Evolutionary conservation across 306 rosid species (phyloP).

Genomic region (Phaseolus lunatus): DNA sequence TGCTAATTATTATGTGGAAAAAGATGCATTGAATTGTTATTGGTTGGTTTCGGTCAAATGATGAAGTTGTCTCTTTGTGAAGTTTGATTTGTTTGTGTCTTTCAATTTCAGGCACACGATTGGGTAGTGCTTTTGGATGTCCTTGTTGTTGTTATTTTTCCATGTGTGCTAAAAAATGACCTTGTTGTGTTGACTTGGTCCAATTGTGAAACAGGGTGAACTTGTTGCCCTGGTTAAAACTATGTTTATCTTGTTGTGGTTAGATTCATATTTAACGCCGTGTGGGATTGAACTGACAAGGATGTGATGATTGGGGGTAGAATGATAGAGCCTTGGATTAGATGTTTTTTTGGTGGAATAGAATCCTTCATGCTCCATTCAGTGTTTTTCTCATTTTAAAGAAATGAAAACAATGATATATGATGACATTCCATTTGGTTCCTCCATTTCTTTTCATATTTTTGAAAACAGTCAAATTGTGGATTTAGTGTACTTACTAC

Average conservation of each 20-base stretch:
- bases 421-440: neutral
- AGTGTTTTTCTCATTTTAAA: neutral
- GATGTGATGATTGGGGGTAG: neutral
- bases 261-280: neutral
- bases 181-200: constrained; percentile 38
- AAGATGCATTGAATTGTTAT: neutral
- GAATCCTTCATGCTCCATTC: neutral
- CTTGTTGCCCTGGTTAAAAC: neutral
- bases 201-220: neutral
- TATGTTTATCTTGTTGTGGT: neutral
- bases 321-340: neutral
- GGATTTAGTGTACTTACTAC: neutral
- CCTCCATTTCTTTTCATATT: neutral
- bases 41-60: constrained; percentile 1
- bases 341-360: neutral
- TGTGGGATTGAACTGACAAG: neutral
- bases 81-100: constrained; percentile 30
- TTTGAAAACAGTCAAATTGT: neutral
- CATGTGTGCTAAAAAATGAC: constrained; percentile 12
- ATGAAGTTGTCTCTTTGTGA: neutral
- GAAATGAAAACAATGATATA: neutral
- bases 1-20: neutral
- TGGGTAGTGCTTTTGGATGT: constrained; percentile 30
- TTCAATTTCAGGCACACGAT: neutral
- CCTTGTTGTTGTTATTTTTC: neutral